Evolutionary conservation across 768 basidiomycete genomes (phyloP), one percentile per base, ranked within the genome.

Genomic region (Punctularia strigosozonata): DNA sequence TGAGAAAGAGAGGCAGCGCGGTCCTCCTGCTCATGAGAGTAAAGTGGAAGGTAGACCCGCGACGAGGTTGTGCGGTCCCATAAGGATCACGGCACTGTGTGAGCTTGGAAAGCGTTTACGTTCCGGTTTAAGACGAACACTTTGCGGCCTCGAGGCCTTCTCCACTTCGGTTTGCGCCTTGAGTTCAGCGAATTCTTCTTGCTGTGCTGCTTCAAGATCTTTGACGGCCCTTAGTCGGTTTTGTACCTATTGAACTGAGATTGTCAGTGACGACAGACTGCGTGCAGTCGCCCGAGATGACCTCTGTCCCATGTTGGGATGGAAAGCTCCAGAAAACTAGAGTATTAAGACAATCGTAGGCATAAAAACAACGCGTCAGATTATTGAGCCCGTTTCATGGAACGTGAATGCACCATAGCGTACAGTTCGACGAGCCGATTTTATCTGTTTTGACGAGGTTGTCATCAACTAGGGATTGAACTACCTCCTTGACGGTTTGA

Each of bases 291-390:
- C 18, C 28, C 30, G 25, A 28, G 6, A 31, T 39, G 24, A 90
- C 90, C 50, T 78, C 67, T 6, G 80, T 74, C 4, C 90, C 89
- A 33, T 76, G 73, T 42, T 91, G 86, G 1, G 87, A 90, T 13
- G 90, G 90, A 55, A 95, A 94, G 51, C 86, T 86, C 91, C 91
- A 95, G 57, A 87, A 94, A 60, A 92, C 90, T 92, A 44, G 15
- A 17, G 24, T n/a, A n/a, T 46, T 42, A 33, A 38, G 40, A 31
- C 41, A 25, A 47, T 49, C 49, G 56, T 46, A 57, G 51, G 49
- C 40, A 51, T 36, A 14, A 43, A 40, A 32, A 41, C 36, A 21
- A 5, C 1, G 43, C 32, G 6, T 14, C 15, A 47, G 19, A 53
- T 25, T 41, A 3, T 4, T 10, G 33, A 47, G 59, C 80, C 49